Percentiles rank a stretch among this genome's conserved stretches.
phyloP scores from a whole-genome alignment of 2,329 filamentous ascomycete species.

The Bipolaris sorokiniana region DNA sequence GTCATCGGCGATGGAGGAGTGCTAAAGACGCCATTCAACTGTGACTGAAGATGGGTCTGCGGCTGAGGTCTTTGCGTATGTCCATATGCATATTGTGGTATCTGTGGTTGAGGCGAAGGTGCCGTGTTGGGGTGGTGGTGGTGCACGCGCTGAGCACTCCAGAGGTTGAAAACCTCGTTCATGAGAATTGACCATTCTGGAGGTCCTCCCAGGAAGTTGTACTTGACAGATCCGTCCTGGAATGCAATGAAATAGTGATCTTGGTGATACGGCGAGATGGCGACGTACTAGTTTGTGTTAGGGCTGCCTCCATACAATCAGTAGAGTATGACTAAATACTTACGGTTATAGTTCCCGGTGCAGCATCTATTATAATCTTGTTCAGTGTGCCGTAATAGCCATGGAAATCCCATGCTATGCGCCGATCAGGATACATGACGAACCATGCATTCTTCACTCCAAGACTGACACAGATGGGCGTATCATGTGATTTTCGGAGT shows the following conservation, averaged over 20 bases:
- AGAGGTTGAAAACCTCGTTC: slow-evolving; percentile 40
- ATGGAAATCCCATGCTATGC: slow-evolving; percentile 43
- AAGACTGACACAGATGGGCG: slow-evolving; percentile 38
- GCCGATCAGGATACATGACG: slow-evolving; percentile 41
- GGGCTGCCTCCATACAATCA: neutral
- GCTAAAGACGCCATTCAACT: slow-evolving; percentile 11
- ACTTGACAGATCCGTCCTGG: slow-evolving; percentile 40
- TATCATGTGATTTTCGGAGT: slow-evolving; percentile 42
- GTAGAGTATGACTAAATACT: slow-evolving; percentile 14
- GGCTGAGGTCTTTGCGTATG: slow-evolving; percentile 16
- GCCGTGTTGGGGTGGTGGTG: slow-evolving; percentile 12
- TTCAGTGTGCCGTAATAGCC: slow-evolving; percentile 39
- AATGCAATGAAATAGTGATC: slow-evolving; percentile 45
- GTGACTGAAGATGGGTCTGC: slow-evolving; percentile 16
- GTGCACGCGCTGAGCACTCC: slow-evolving; percentile 35
- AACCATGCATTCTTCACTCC: slow-evolving; percentile 44
- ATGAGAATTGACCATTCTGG: slow-evolving; percentile 45
- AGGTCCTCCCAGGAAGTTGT: slow-evolving; percentile 41
- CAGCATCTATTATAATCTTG: slow-evolving; percentile 34
- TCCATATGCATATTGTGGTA: slow-evolving; percentile 6
- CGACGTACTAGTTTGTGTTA: slow-evolving; percentile 36
- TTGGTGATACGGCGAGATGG: slow-evolving; percentile 43
- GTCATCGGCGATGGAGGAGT: slow-evolving; percentile 5
- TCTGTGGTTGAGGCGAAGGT: slow-evolving; percentile 7
- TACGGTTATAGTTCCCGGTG: slow-evolving; percentile 37